Evolutionary conservation across 2,329 filamentous ascomycete genomes (phyloP).

Genomic region (Venturia pyrina): DNA sequence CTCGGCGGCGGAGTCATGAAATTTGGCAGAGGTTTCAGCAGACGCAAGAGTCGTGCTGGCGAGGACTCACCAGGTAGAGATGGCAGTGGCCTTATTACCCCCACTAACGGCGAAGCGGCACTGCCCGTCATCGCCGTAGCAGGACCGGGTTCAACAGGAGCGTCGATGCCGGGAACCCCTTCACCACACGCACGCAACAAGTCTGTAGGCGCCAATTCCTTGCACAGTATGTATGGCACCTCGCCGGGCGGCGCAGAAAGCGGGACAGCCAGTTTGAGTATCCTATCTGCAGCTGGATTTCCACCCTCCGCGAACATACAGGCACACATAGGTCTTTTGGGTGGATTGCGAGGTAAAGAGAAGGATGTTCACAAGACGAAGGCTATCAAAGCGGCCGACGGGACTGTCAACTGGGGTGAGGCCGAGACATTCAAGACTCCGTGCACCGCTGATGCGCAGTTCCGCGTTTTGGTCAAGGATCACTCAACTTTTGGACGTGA

Average conservation of each 20-base stretch:
- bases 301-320: constrained; percentile 70
- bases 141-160: constrained; percentile 18
- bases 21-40: constrained; percentile 66
- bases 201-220: constrained; percentile 31
- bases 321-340: constrained; percentile 58
- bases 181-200: constrained; percentile 25
- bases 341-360: constrained; percentile 45
- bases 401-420: constrained; percentile 55
- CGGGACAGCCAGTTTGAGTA: constrained; percentile 69
- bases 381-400: constrained; percentile 65
- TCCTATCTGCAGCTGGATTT: constrained; percentile 71
- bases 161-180: constrained; percentile 12
- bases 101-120: constrained; percentile 26
- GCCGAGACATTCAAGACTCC: constrained; percentile 65
- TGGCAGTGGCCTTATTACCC: constrained; percentile 23
- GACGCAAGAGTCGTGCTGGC: constrained; percentile 25
- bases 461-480: constrained; percentile 77
- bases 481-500: constrained; percentile 78
- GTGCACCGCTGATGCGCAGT: constrained; percentile 74
- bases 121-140: constrained; percentile 23
- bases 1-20: constrained; percentile 75
- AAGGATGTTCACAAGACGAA: constrained; percentile 91
- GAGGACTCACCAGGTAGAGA: constrained; percentile 28
- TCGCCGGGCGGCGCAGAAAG: constrained; percentile 43
- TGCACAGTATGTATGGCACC: constrained; percentile 23